These are phyloP conservation scores for Silene latifolia DNA, from an alignment of 148 eudicot species.

Conservation along the genomic window DNA sequence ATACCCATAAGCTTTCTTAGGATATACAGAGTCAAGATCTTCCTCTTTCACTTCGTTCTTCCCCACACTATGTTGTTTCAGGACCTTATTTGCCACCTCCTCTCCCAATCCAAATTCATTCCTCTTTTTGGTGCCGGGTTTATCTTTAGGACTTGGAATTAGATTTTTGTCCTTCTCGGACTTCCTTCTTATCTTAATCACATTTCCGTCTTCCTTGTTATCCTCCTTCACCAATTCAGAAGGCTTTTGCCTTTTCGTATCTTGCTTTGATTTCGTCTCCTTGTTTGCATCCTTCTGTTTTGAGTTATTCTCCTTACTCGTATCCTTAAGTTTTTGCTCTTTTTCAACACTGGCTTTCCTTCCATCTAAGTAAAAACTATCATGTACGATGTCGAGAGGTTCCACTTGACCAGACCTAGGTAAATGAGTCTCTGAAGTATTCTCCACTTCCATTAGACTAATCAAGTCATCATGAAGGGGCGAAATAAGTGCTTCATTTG, in stretches of 20 bases:
- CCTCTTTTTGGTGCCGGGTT: slow-evolving; percentile 12
- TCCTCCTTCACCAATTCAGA: slow-evolving; percentile 20
- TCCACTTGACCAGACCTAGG: slow-evolving; percentile 10
- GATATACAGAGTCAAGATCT: not conserved
- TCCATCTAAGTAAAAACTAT: slow-evolving; percentile 10
- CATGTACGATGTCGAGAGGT: slow-evolving; percentile 9
- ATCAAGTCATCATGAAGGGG: slow-evolving; percentile 38
- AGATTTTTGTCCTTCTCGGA: slow-evolving; percentile 17
- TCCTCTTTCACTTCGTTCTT: slow-evolving; percentile 22
- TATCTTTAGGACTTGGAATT: slow-evolving; percentile 9
- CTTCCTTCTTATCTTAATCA: slow-evolving; percentile 17
- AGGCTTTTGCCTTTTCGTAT: slow-evolving; percentile 12
- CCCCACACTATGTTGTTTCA: slow-evolving; percentile 2
- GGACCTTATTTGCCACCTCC: slow-evolving; percentile 4
- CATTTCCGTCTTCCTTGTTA: slow-evolving; percentile 18
- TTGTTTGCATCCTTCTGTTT: slow-evolving; percentile 18
- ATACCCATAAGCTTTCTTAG: slow-evolving; percentile 6
- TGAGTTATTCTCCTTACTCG: slow-evolving; percentile 24
- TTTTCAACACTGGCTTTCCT: slow-evolving; percentile 23
- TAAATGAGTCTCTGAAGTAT: slow-evolving; percentile 11
- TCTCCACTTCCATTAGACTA: slow-evolving; percentile 20
- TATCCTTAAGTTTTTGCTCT: slow-evolving; percentile 20
- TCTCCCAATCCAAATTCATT: slow-evolving; percentile 11
- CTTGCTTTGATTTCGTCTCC: slow-evolving; percentile 21
- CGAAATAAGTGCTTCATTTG: slow-evolving; percentile 25